Evolutionary conservation across 768 basidiomycete species (phyloP), one percentile per base, ranked within the genome.

Genomic region (Polyporus arcularius): DNA sequence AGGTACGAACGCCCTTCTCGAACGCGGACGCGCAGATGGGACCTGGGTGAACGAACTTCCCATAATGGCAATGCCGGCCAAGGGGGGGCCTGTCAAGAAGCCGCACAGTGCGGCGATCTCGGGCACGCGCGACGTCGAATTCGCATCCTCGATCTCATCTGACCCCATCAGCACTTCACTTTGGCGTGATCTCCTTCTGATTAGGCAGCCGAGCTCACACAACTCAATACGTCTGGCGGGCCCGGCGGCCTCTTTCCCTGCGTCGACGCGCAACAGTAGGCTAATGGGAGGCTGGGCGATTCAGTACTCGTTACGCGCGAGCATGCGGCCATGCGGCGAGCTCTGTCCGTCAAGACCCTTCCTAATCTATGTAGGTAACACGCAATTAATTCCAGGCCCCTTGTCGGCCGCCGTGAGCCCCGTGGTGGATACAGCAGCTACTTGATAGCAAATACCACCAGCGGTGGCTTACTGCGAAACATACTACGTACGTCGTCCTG

Each of bases 81-180:
- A 6, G 35, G 35, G 32, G 18, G 26, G 46, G 46, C 46, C 46
- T 47, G 46, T 47, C 46, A 47, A 47, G 46, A 47, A 47, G 46
- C 46, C 46, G 46, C 21, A 21, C 46, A 26, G 21, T 21, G 46
- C 46, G 46, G 46, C 21, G 21, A 48, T 48, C 46, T 48, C 46
- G 46, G 46, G 9, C 18, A 48, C 46, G 46, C 46, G 26, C 46
- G 46, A 30, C 8, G 18, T 18, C 46, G 46, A 35, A 28, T 43
- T 15, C 42, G 42, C 18, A 15, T 6, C 8, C 6, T 43, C 42
- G 18, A 43, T 48, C 21, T 21, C 46, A 48, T 48, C 46, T 74
- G 74, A 31, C 35, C 35, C 35, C 35, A 35, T 35, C 35, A 81
- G 21, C 21, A 26, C 21, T 64, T 42, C 72, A 79, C 28, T 66